Evolutionary conservation across 495 filamentous ascomycete species (phyloP).

Genomic region (Staphylotrichum tortipilum): DNA sequence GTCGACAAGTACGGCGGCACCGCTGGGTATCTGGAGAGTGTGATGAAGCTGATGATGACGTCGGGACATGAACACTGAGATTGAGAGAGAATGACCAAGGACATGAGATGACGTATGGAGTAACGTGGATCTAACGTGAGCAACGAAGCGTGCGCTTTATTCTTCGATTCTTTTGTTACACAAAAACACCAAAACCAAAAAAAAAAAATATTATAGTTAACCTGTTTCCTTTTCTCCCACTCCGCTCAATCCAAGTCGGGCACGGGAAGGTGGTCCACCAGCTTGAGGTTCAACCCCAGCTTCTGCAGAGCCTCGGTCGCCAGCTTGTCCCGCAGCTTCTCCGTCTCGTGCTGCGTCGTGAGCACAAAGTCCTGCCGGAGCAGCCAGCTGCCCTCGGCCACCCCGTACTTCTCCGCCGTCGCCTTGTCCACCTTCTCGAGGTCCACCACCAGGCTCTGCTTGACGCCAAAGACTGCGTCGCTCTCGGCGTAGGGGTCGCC

Average conservation of each 20-base stretch:
- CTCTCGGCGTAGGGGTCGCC: slow-evolving; percentile 84
- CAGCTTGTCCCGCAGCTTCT: slow-evolving; percentile 58
- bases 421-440: slow-evolving; percentile 54
- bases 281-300: slow-evolving; percentile 63
- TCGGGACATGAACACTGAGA: slow-evolving; percentile 30
- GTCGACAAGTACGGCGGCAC: slow-evolving; percentile 46
- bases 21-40: slow-evolving; percentile 46
- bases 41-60: slow-evolving; percentile 39
- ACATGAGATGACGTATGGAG: too few relatives aligned
- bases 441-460: slow-evolving; percentile 71
- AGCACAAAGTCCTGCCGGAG: slow-evolving; percentile 70
- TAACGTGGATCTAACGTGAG: too few relatives aligned
- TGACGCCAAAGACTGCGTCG: slow-evolving; percentile 91
- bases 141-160: too few relatives aligned
- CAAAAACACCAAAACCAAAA: too few relatives aligned
- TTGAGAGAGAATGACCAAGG: too few relatives aligned
- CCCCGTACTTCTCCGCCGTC: slow-evolving; percentile 52
- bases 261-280: slow-evolving; percentile 76
- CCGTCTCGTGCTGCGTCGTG: slow-evolving; percentile 59
- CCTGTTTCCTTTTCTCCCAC: too few relatives aligned
- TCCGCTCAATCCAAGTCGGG: slow-evolving; percentile 50
- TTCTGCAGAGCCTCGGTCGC: slow-evolving; percentile 63
- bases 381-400: slow-evolving; percentile 59
- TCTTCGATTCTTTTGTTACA: too few relatives aligned
- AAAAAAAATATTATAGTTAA: too few relatives aligned